phyloP scores from a whole-genome alignment of 805 yeast species.

The Maudiozyma saulgeensis region DNA sequence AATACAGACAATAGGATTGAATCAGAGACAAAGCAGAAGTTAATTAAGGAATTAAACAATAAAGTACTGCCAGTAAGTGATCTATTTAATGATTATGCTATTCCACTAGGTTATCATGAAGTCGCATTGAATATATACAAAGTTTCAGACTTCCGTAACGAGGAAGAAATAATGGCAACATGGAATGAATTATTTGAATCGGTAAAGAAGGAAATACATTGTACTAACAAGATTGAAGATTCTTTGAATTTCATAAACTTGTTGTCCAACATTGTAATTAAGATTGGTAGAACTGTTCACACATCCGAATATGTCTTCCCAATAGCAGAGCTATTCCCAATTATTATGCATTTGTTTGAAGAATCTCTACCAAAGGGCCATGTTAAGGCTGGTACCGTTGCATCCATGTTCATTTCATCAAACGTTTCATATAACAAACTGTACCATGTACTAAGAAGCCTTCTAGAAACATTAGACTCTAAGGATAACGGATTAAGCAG shows the following conservation, averaged over 20 bases:
- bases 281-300: constrained; percentile 54
- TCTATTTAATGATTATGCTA: constrained; percentile 76
- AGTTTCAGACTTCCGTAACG: constrained; percentile 74
- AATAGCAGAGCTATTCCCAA: constrained; percentile 55
- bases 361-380: constrained; percentile 34
- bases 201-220: constrained; percentile 26
- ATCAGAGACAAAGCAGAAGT: constrained; percentile 40
- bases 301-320: constrained; percentile 77
- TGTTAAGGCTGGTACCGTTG: constrained; percentile 40
- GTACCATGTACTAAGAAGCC: constrained; percentile 52
- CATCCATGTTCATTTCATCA: constrained; percentile 52
- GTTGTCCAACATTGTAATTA: constrained; percentile 31
- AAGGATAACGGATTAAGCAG: constrained; percentile 39
- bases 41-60: constrained; percentile 47
- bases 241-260: constrained; percentile 30
- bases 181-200: constrained; percentile 69
- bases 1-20: constrained; percentile 38
- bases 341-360: constrained; percentile 48
- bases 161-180: constrained; percentile 70
- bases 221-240: constrained; percentile 23
- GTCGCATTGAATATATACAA: constrained; percentile 70
- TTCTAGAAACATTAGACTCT: constrained; percentile 53
- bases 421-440: constrained; percentile 58
- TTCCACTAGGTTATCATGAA: constrained; percentile 80
- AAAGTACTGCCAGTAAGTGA: constrained; percentile 65